Conservation (phyloP, 495 filamentous ascomycete species). For the Oleoguttula mirabilis region DNA sequence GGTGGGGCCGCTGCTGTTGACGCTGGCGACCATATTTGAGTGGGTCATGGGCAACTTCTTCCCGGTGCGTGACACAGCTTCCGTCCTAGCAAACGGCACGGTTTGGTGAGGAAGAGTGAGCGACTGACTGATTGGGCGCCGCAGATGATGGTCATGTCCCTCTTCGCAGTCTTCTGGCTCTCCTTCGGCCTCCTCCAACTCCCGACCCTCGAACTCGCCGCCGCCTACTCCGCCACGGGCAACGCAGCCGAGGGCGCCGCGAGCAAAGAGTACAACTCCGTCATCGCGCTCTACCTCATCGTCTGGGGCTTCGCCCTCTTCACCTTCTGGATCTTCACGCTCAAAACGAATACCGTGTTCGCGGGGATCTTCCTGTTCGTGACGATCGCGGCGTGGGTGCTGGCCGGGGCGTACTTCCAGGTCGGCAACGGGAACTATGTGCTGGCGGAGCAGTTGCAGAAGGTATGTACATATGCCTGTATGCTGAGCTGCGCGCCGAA, state of each 20-base stretch:
- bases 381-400: conserved; percentile 36
- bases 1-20: conserved; percentile 18
- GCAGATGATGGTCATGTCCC: conserved; percentile 47
- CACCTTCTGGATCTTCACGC: conserved; percentile 44
- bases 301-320: conserved; percentile 47
- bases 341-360: conserved; percentile 43
- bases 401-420: conserved; percentile 42
- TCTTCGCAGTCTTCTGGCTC: conserved; percentile 46
- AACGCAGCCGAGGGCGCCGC: conserved; percentile 34
- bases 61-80: conserved; percentile 44
- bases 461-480: conserved; percentile 18
- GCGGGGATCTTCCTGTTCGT: conserved; percentile 42
- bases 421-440: conserved; percentile 35
- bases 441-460: conserved; percentile 35
- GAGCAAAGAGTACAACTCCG: conserved; percentile 38
- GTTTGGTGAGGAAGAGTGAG: too few relatives aligned
- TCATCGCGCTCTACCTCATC: conserved; percentile 36
- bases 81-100: too few relatives aligned
- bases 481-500: neutral
- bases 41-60: conserved; percentile 39
- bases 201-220: conserved; percentile 38
- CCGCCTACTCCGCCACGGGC: conserved; percentile 35
- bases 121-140: conserved; percentile 10
- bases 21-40: conserved; percentile 18
- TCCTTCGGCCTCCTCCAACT: conserved; percentile 43